Evolutionary conservation across 2,329 filamentous ascomycete species (phyloP).

Genomic region (Sphaerostilbella broomeana): DNA sequence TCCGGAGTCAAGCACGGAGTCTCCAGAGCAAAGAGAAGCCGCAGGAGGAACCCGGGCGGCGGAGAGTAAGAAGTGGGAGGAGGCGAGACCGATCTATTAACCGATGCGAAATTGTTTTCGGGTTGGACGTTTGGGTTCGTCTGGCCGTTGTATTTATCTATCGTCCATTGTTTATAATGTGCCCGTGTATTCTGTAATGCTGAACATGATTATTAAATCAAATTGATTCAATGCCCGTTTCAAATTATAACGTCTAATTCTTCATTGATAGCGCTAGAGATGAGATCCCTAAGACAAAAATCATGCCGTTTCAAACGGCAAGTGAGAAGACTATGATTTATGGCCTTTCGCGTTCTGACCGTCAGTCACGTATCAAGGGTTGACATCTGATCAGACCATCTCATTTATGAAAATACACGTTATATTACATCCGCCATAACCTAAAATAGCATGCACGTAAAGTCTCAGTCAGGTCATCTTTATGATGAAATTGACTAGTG

Average conservation of each 20-base stretch:
- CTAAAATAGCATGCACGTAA: constrained; percentile 11
- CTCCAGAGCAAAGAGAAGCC: constrained; percentile 21
- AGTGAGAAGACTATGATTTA: no score
- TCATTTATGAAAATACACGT: constrained; percentile 4
- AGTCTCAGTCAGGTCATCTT: constrained; percentile 7
- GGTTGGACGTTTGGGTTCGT: constrained; percentile 1
- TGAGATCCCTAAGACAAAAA: no score
- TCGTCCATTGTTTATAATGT: constrained; percentile 11
- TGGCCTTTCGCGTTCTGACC: no score
- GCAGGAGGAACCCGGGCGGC: constrained; percentile 23
- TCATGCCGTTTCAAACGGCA: no score
- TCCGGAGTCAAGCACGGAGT: constrained; percentile 33
- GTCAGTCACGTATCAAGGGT: neutral
- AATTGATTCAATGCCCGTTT: no score
- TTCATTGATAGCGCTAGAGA: no score
- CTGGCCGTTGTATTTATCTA: constrained; percentile 9
- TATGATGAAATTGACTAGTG: constrained; percentile 20
- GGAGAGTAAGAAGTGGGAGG: constrained; percentile 33
- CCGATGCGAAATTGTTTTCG: neutral
- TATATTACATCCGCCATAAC: constrained; percentile 8
- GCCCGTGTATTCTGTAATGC: no score
- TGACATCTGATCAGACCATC: neutral
- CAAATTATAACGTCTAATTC: no score
- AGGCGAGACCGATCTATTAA: constrained; percentile 34
- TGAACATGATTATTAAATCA: no score